Evolutionary conservation across 1,139 yeast species (phyloP).

Genomic region (Magnusiomyces suaveolens): DNA sequence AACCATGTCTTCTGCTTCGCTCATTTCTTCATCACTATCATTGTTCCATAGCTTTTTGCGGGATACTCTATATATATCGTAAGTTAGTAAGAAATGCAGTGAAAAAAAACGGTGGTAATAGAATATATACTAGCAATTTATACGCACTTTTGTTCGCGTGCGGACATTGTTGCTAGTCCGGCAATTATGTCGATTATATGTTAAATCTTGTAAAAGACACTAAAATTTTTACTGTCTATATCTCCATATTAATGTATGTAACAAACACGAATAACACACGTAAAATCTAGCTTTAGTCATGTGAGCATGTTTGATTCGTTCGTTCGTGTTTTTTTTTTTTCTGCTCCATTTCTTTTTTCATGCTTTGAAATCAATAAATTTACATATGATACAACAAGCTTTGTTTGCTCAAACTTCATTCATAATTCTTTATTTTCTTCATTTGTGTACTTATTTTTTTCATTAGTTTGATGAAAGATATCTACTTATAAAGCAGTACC

Average conservation of each 20-base stretch:
- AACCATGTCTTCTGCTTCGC: slow-evolving; percentile 8
- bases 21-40: slow-evolving; percentile 8
- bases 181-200: too few species aligned
- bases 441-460: neutral
- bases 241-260: neutral
- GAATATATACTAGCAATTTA: too few species aligned
- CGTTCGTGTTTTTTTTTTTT: neutral
- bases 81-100: neutral
- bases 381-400: neutral
- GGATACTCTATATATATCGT: slow-evolving; percentile 15
- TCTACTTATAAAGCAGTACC: too few species aligned
- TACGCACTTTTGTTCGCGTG: slow-evolving; percentile 5
- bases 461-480: neutral
- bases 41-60: slow-evolving; percentile 15
- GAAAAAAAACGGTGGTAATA: neutral
- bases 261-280: neutral
- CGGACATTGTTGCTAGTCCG: slow-evolving; percentile 6
- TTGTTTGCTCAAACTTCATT: neutral
- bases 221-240: neutral
- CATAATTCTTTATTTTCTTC: too few species aligned
- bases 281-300: neutral
- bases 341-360: neutral
- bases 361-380: too few species aligned
- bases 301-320: neutral
- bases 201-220: too few species aligned